phyloP scores from a whole-genome alignment of 2,329 filamentous ascomycete genomes.

The Diplodia scrobiculata region DNA sequence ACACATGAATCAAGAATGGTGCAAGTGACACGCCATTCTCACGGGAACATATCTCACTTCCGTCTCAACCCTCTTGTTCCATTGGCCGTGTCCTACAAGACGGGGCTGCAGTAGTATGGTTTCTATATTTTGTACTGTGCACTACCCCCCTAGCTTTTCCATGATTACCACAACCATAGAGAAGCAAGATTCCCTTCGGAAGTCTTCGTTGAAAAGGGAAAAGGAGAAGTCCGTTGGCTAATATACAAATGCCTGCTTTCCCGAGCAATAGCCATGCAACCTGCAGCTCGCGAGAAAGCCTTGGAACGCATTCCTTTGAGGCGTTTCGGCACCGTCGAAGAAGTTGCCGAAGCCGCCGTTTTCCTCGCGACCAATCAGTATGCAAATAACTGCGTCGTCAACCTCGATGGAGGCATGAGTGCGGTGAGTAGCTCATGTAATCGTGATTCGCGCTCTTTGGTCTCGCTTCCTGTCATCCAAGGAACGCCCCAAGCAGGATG shows the following conservation, averaged over 20 bases:
- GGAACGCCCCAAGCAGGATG: slow-evolving; percentile 11
- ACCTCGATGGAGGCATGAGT: slow-evolving; percentile 81
- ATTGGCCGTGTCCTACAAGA: background rate
- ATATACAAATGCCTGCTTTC: slow-evolving; percentile 29
- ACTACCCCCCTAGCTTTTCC: background rate
- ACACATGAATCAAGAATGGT: background rate
- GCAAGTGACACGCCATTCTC: no score
- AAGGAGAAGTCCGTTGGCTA: slow-evolving; percentile 19
- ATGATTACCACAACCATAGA: background rate
- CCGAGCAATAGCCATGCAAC: slow-evolving; percentile 47
- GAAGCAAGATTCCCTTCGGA: background rate
- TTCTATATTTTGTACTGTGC: background rate
- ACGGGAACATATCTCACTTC: background rate
- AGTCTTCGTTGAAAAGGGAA: background rate
- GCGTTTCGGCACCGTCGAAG: slow-evolving; percentile 67
- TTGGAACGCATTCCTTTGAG: slow-evolving; percentile 61
- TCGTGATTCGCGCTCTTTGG: background rate
- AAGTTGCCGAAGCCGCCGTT: slow-evolving; percentile 78
- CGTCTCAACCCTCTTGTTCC: background rate
- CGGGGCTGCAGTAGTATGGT: background rate
- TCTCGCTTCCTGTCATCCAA: background rate
- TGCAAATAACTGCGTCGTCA: slow-evolving; percentile 83
- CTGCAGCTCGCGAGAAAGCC: slow-evolving; percentile 41
- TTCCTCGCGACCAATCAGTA: slow-evolving; percentile 79
- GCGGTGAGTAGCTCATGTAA: slow-evolving; percentile 46